Conservation (phyloP, 2,329 filamentous ascomycete species). For the Pseudogymnoascus sp. region DNA sequence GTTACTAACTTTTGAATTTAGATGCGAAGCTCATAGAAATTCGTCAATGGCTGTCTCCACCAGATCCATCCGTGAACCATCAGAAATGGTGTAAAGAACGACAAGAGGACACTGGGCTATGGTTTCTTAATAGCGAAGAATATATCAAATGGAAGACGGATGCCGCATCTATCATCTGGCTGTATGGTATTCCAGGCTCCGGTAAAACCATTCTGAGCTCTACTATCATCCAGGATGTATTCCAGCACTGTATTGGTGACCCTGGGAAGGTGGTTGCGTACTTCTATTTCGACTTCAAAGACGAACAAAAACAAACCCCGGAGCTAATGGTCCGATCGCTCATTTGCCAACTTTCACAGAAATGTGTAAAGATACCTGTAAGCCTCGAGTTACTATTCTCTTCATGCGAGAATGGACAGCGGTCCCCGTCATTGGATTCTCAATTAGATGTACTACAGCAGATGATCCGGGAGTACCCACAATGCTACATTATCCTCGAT, state of each 20-base stretch:
- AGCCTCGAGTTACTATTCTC: slow-evolving; percentile 24
- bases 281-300: slow-evolving; percentile 36
- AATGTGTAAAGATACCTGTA: slow-evolving; percentile 13
- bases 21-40: background rate
- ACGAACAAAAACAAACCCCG: slow-evolving; percentile 30
- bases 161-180: slow-evolving; percentile 30
- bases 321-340: slow-evolving; percentile 33
- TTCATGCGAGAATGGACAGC: slow-evolving; percentile 19
- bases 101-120: slow-evolving; percentile 29
- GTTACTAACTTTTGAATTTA: background rate
- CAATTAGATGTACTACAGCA: background rate
- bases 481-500: slow-evolving; percentile 26
- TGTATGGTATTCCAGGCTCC: slow-evolving; percentile 35
- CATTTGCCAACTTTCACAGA: slow-evolving; percentile 28
- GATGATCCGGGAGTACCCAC: slow-evolving; percentile 22
- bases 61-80: slow-evolving; percentile 31
- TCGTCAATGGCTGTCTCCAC: slow-evolving; percentile 28
- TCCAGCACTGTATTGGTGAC: background rate
- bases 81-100: slow-evolving; percentile 27
- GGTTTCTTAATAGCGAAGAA: slow-evolving; percentile 28
- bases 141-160: slow-evolving; percentile 29
- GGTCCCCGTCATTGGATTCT: slow-evolving; percentile 1
- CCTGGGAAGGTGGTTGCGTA: slow-evolving; percentile 17
- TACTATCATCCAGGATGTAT: slow-evolving; percentile 19
- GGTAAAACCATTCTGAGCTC: slow-evolving; percentile 37